These are phyloP conservation scores for Mallotus nudiflorus DNA, from an alignment of 345 rosid genomes.

Conservation along the genomic window DNA sequence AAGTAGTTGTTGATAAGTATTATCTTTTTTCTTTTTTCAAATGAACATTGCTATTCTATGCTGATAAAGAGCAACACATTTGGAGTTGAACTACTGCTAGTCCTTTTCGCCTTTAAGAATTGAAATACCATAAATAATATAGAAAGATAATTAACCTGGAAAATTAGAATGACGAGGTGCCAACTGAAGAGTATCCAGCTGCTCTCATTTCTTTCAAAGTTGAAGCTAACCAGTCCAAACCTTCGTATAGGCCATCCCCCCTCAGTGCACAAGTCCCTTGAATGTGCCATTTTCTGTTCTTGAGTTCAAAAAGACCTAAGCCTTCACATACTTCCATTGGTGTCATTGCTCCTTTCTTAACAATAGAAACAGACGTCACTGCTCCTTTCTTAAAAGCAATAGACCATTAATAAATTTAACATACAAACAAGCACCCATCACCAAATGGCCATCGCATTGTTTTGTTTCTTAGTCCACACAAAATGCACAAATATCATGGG, in stretches of 20 bases:
- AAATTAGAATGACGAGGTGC: constrained; percentile 65
- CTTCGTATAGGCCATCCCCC: constrained; percentile 99
- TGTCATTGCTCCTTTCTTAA: constrained; percentile 96
- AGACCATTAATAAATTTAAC: background rate
- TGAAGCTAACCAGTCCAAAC: constrained; percentile 86
- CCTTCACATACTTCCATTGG: constrained; percentile 94
- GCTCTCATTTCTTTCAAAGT: constrained; percentile 89
- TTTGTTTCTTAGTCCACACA: background rate
- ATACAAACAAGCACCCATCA: background rate
- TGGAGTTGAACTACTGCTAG: too few species aligned
- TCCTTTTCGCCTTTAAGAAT: too few species aligned
- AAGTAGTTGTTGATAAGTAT: background rate
- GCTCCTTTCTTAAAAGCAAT: background rate
- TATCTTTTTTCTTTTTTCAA: too few species aligned
- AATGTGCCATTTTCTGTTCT: constrained; percentile 98
- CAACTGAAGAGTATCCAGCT: constrained; percentile 82
- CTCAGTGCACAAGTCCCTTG: constrained; percentile 95
- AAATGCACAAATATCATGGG: background rate
- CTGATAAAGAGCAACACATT: constrained; percentile 10
- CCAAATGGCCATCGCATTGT: background rate
- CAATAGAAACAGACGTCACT: background rate
- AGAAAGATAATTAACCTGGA: constrained; percentile 31
- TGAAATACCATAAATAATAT: too few species aligned
- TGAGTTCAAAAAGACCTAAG: constrained; percentile 83
- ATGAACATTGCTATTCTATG: too few species aligned